phyloP scores from a whole-genome alignment of 1,284 basidiomycete species.

The Veloboletus limbatus region DNA sequence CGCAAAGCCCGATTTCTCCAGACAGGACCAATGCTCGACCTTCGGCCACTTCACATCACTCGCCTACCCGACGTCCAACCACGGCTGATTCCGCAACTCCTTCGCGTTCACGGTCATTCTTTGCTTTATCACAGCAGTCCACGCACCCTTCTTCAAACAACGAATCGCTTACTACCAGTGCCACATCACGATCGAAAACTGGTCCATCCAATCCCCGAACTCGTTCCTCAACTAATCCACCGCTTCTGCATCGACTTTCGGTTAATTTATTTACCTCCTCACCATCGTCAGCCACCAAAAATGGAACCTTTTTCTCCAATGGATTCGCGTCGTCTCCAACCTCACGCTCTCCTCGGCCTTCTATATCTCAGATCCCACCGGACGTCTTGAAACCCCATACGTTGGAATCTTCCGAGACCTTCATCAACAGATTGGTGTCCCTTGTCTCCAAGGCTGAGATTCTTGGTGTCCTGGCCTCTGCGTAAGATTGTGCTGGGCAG shows the following conservation, averaged over 20 bases:
- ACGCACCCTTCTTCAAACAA: slow-evolving; percentile 14
- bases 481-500: slow-evolving; percentile 43
- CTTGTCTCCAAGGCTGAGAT: slow-evolving; percentile 76
- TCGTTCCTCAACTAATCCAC: slow-evolving; percentile 68
- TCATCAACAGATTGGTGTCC: slow-evolving; percentile 60
- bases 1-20: slow-evolving; percentile 5
- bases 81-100: slow-evolving; percentile 29
- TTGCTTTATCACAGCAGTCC: slow-evolving; percentile 22
- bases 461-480: slow-evolving; percentile 76
- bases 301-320: slow-evolving; percentile 26
- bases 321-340: slow-evolving; percentile 31
- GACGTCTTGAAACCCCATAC: slow-evolving; percentile 53
- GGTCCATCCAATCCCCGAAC: slow-evolving; percentile 35
- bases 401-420: slow-evolving; percentile 70
- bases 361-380: slow-evolving; percentile 43
- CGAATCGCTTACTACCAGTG: slow-evolving; percentile 14
- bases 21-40: slow-evolving; percentile 15
- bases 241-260: slow-evolving; percentile 69
- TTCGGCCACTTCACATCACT: slow-evolving; percentile 16
- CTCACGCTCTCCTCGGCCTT: slow-evolving; percentile 45
- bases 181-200: slow-evolving; percentile 16
- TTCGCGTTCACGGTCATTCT: slow-evolving; percentile 26
- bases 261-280: slow-evolving; percentile 60
- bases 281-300: slow-evolving; percentile 35
- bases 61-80: slow-evolving; percentile 23